Base-by-base conservation (phyloP, 345 rosid species). In the Cardamine resedifolia region DNA sequence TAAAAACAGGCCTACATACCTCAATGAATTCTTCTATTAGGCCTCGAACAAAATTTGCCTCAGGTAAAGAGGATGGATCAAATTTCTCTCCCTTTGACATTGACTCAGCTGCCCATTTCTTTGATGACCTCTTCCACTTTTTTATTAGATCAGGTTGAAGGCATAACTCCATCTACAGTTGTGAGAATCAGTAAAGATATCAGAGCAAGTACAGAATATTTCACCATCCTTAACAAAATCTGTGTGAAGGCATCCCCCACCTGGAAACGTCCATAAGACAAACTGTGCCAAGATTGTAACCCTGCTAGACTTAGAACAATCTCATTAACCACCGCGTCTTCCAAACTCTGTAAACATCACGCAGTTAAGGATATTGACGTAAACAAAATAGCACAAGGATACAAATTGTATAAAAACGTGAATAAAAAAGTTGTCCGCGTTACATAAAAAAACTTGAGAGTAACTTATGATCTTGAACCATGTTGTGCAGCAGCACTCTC, bases 221-320 rank as follows among this genome's bases (percentile, higher is more conserved):
- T 44, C 23, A 63, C 65, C 27, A 70, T 33, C 47, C 23, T 21
- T 12, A 27, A 72, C 50, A 36, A 26, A 50, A 51, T 41, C 19
- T 28, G 26, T 30, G 27, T 55, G 67, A 57, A 34, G 14, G 39
- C 4, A 41, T 44, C 70, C 23, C 58, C 58, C 44, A 88, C 99
- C 97, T 90, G 97, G 80, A 95, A 91, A 70, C 96, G 96, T 63
- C 99, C 99, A 80, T 85, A 89, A 2, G 97, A 91, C 80, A 95
- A 86, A 77, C 96, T 83, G 78, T 87, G 88, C 99, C 97, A 95
- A 70, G 91, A 89, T 33, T 85, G 83, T 58, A 91, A 76, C 79
- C 94, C 86, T 63, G 96, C 97, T 81, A 95, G 75, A 68, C 87
- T 85, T 61, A 95, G 85, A 63, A 85, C 96, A 23, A 83, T 91